Percentiles rank a stretch among this genome's conserved stretches.
These are phyloP conservation scores for Pyrenophora teres DNA, from an alignment of 2,329 filamentous ascomycete species.

Conservation along the genomic window DNA sequence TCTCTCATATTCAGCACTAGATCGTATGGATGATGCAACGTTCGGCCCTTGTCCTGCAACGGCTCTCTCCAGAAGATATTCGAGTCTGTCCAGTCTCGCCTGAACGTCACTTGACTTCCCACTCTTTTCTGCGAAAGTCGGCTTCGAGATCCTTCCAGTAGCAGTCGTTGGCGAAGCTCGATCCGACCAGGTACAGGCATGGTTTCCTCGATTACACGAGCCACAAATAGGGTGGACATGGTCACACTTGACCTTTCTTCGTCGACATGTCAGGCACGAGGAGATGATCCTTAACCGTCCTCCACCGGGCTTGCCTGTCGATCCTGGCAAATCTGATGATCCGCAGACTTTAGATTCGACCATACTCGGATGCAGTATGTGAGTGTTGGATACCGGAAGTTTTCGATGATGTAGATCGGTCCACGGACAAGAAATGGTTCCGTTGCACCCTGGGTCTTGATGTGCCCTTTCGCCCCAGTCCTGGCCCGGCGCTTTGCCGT, in stretches of 20 bases:
- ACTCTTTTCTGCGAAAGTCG: slow-evolving; percentile 22
- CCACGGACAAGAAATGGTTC: slow-evolving; percentile 15
- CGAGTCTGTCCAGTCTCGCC: slow-evolving; percentile 44
- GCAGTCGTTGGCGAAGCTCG: slow-evolving; percentile 27
- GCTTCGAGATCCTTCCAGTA: slow-evolving; percentile 36
- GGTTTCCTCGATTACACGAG: slow-evolving; percentile 45
- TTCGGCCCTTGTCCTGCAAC: slow-evolving; percentile 29
- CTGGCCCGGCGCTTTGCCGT: slow-evolving; percentile 5
- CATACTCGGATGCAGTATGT: slow-evolving; percentile 24
- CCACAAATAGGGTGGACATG: slow-evolving; percentile 47
- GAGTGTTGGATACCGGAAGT: slow-evolving; percentile 15
- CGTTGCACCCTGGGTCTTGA: slow-evolving; percentile 7
- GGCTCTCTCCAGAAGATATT: slow-evolving; percentile 43
- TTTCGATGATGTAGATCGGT: slow-evolving; percentile 20
- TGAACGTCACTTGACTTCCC: slow-evolving; percentile 42
- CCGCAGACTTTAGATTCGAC: slow-evolving; percentile 28
- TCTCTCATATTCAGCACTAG: slow-evolving; percentile 25
- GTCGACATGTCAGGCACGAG: slow-evolving; percentile 46
- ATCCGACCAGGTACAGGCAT: slow-evolving; percentile 45
- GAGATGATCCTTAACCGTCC: slow-evolving; percentile 46
- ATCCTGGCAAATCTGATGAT: slow-evolving; percentile 31
- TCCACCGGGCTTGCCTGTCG: slow-evolving; percentile 31
- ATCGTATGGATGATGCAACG: slow-evolving; percentile 20
- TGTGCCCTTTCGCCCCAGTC: slow-evolving; percentile 14
- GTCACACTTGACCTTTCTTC: slow-evolving; percentile 48